A percentile compares a stretch with the other conserved stretches of the same genome.
Conservation (phyloP, 2,329 filamentous ascomycete genomes). For the Xylariales sp. region DNA sequence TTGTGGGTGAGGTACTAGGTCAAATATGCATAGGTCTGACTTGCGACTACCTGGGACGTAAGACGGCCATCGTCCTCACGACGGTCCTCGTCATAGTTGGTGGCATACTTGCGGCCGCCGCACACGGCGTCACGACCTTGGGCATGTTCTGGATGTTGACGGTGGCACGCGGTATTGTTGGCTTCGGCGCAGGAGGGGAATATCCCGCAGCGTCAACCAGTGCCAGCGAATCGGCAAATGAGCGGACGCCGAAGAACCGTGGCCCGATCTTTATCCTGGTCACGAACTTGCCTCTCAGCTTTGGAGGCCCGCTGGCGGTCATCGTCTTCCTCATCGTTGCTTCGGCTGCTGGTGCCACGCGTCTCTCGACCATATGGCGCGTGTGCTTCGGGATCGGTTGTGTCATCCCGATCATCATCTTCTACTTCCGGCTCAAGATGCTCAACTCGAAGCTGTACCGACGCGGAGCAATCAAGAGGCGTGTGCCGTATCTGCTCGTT, state of each 20-base stretch:
- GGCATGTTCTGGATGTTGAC: conserved; percentile 52
- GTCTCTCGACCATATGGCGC: conserved; percentile 39
- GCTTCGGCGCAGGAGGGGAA: conserved; percentile 40
- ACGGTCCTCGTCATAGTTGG: conserved; percentile 42
- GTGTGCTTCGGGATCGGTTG: conserved; percentile 45
- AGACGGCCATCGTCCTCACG: conserved; percentile 39
- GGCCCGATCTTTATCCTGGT: conserved; percentile 39
- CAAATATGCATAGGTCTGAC: conserved; percentile 35
- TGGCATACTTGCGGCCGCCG: conserved; percentile 38
- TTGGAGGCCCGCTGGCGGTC: conserved; percentile 22
- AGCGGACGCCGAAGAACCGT: conserved; percentile 34
- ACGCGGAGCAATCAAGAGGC: conserved; percentile 47
- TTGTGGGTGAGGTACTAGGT: conserved; percentile 37
- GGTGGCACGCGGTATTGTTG: conserved; percentile 41
- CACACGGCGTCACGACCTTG: conserved; percentile 37
- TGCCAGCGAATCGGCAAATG: conserved; percentile 43
- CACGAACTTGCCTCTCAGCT: conserved; percentile 27
- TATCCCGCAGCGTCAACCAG: conserved; percentile 36
- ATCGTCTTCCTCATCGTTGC: conserved; percentile 43
- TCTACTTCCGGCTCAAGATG: conserved; percentile 52
- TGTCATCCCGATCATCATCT: conserved; percentile 46
- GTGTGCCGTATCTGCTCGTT: conserved; percentile 45
- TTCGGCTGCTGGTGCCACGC: conserved; percentile 28
- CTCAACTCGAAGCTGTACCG: conserved; percentile 47
- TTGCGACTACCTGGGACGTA: conserved; percentile 41